Percentiles rank a stretch among this genome's conserved stretches.
Conservation (phyloP, 495 filamentous ascomycete species). For the Cercophora scortea region DNA sequence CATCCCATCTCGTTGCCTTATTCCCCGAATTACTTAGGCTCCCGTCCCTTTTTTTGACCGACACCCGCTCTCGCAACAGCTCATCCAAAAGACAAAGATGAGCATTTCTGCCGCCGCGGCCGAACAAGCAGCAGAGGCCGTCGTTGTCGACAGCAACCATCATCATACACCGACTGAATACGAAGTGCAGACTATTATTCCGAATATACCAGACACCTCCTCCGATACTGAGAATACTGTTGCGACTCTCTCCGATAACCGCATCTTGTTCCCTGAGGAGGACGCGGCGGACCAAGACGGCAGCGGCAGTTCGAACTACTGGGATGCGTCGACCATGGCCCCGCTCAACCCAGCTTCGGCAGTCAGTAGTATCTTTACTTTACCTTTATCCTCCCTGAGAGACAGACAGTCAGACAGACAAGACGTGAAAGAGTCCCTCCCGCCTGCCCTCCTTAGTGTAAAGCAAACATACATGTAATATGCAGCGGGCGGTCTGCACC, state of each 20-base stretch:
- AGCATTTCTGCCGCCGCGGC: not conserved
- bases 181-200: not conserved
- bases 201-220: not conserved
- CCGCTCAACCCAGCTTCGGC: slow-evolving; percentile 47
- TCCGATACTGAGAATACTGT: not conserved
- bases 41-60: too few relatives aligned
- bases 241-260: too few relatives aligned
- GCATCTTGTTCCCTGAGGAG: not conserved
- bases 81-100: not conserved
- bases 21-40: too few relatives aligned
- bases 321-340: slow-evolving; percentile 47
- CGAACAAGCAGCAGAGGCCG: not conserved
- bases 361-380: slow-evolving; percentile 37
- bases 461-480: too few relatives aligned
- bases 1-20: too few relatives aligned
- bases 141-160: not conserved
- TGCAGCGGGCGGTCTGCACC: too few relatives aligned
- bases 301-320: slow-evolving; percentile 32
- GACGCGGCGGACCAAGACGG: not conserved
- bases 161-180: not conserved
- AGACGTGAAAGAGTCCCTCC: too few relatives aligned
- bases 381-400: too few relatives aligned
- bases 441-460: too few relatives aligned
- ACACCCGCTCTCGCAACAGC: not conserved
- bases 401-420: not conserved